Conservation (phyloP, 1,139 yeast genomes). For the Candida dubliniensis region DNA sequence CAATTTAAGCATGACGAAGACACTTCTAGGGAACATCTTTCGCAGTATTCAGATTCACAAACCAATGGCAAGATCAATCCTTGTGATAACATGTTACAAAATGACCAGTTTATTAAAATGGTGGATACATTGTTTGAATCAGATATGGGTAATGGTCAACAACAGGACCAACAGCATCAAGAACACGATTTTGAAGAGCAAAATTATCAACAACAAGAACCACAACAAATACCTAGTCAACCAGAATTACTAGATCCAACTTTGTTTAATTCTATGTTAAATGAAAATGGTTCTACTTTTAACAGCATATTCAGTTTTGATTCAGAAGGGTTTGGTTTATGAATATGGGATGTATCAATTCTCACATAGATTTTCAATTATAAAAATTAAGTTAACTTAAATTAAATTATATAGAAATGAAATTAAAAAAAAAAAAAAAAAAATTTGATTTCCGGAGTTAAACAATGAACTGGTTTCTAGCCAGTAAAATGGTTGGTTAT, state of each 20-base stretch:
- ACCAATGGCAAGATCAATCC: background rate
- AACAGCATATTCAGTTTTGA: conserved; percentile 13
- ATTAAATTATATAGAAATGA: too few species aligned
- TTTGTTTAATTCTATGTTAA: conserved; percentile 2
- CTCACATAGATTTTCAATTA: too few species aligned
- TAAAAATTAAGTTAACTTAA: too few species aligned
- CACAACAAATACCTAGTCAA: background rate
- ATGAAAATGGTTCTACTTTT: conserved; percentile 8
- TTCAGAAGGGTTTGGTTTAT: conserved; percentile 7
- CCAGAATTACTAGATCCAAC: conserved; percentile 3
- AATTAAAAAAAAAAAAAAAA: too few species aligned
- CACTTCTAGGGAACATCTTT: background rate
- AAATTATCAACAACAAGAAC: background rate
- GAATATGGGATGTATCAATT: too few species aligned
- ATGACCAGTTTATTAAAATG: conserved; percentile 9
- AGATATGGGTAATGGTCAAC: background rate
- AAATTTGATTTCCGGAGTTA: too few species aligned
- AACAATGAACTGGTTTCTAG: too few species aligned
- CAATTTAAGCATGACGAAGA: background rate
- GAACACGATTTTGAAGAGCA: background rate
- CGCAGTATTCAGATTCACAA: background rate
- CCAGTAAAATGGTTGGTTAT: too few species aligned
- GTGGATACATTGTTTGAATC: conserved; percentile 11
- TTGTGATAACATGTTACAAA: conserved; percentile 3
- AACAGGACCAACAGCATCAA: background rate